A percentile compares a stretch with the other conserved stretches of the same genome.
Evolutionary conservation across 352 stramenopile species (phyloP).

Genomic region (Phytophthora tentaculata): DNA sequence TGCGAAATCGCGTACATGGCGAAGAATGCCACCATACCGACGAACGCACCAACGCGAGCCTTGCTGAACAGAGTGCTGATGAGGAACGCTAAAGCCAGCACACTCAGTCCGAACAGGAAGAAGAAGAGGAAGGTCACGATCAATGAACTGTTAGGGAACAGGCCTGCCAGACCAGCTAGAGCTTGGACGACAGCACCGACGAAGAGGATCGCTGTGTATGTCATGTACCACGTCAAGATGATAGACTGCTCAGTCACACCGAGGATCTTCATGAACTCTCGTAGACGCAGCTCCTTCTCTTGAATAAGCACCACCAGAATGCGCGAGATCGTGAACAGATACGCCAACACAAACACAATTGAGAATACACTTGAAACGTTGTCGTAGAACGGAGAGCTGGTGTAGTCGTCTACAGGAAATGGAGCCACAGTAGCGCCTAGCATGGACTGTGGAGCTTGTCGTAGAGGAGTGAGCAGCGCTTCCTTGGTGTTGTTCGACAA

Average conservation of each 20-base stretch:
- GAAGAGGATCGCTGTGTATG: constrained; percentile 85
- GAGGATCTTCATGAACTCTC: constrained; percentile 79
- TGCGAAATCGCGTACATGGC: constrained; percentile 89
- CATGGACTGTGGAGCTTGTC: constrained; percentile 51
- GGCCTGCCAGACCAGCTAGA: constrained; percentile 48
- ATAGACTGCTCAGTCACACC: constrained; percentile 61
- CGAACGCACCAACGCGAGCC: constrained; percentile 63
- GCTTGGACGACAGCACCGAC: constrained; percentile 70
- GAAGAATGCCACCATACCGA: constrained; percentile 87
- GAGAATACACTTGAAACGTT: constrained; percentile 59
- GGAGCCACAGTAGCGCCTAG: constrained; percentile 40
- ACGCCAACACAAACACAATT: constrained; percentile 89
- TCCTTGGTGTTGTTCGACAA: constrained; percentile 16
- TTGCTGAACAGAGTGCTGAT: constrained; percentile 84
- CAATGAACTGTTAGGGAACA: constrained; percentile 54
- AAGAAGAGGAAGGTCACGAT: constrained; percentile 71
- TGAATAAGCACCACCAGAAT: constrained; percentile 85
- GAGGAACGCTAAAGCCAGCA: constrained; percentile 72
- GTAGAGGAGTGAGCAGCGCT: constrained; percentile 43
- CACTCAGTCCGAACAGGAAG: constrained; percentile 69
- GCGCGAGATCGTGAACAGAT: constrained; percentile 71
- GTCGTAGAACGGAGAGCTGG: constrained; percentile 67
- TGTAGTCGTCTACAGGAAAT: constrained; percentile 55
- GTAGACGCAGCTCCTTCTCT: constrained; percentile 73
- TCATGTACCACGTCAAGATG: constrained; percentile 80